phyloP scores from a whole-genome alignment of 1,139 yeast genomes.

The Trichomonascaceae sp. region DNA sequence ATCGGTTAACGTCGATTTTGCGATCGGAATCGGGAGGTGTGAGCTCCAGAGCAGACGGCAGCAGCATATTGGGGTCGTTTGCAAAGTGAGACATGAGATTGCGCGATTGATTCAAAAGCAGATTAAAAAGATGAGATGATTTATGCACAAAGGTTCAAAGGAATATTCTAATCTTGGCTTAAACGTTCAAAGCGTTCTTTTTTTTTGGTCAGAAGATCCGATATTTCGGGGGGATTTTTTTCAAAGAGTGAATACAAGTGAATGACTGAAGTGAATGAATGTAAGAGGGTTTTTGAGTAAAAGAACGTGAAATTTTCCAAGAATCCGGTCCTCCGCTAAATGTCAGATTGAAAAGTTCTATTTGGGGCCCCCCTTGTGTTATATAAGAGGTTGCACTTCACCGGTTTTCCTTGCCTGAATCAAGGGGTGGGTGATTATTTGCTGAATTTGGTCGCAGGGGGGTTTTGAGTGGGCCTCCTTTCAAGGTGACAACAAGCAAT shows the following conservation, averaged over 20 bases:
- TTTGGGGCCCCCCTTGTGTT: neutral
- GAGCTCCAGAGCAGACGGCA: constrained; percentile 26
- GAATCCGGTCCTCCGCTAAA: neutral
- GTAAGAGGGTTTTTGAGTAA: neutral
- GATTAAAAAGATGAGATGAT: too few relatives aligned
- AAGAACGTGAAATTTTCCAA: neutral
- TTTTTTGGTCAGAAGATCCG: neutral
- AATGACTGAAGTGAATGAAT: neutral
- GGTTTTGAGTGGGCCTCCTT: neutral
- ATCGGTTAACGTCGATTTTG: constrained; percentile 9
- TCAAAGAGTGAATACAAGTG: neutral
- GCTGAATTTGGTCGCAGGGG: neutral
- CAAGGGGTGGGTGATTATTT: neutral
- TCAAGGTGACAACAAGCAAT: neutral
- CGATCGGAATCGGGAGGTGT: constrained; percentile 27
- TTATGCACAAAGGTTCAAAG: too few relatives aligned
- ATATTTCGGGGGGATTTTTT: too few relatives aligned
- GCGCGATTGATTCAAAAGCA: neutral
- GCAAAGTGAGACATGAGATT: constrained; percentile 3
- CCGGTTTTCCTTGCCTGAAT: neutral
- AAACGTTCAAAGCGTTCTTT: neutral
- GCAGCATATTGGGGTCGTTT: constrained; percentile 12
- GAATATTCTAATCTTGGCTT: too few relatives aligned
- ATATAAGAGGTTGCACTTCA: neutral
- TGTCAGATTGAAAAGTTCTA: neutral